Percentiles rank a stretch among this genome's conserved stretches.
These are phyloP conservation scores for Zizania latifolia DNA, from an alignment of 176 grass and related monocot genomes.

Conservation along the genomic window DNA sequence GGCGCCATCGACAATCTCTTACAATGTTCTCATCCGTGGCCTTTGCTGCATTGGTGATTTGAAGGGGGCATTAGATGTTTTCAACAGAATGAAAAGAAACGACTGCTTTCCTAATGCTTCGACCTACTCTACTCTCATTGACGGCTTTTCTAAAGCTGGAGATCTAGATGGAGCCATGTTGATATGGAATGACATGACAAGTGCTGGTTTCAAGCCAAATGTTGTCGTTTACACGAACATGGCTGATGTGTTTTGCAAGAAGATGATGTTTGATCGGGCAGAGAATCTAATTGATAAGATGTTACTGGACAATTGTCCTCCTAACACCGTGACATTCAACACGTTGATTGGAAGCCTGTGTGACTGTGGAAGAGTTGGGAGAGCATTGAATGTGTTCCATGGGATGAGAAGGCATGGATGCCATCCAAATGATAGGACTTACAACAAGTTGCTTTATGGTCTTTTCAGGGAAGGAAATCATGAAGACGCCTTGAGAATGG, in stretches of 20 bases:
- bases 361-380: slow-evolving; percentile 40
- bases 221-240: slow-evolving; percentile 79
- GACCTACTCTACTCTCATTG: slow-evolving; percentile 66
- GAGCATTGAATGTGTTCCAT: slow-evolving; percentile 47
- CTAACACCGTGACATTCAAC: slow-evolving; percentile 75
- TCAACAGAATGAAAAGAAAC: slow-evolving; percentile 50
- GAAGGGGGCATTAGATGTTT: slow-evolving; percentile 37
- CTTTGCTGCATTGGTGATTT: slow-evolving; percentile 47
- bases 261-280: slow-evolving; percentile 70
- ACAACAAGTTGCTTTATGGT: slow-evolving; percentile 69
- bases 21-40: slow-evolving; percentile 74
- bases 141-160: slow-evolving; percentile 66
- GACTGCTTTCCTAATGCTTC: slow-evolving; percentile 43
- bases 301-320: slow-evolving; percentile 52
- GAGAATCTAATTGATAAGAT: slow-evolving; percentile 61
- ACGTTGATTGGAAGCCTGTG: slow-evolving; percentile 68
- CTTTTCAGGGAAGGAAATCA: slow-evolving; percentile 55
- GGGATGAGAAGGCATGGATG: slow-evolving; percentile 62
- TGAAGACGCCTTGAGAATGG: slow-evolving; percentile 39
- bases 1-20: slow-evolving; percentile 46
- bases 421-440: slow-evolving; percentile 52
- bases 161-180: slow-evolving; percentile 57
- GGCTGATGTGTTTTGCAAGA: slow-evolving; percentile 66
- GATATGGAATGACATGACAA: slow-evolving; percentile 65
- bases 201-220: slow-evolving; percentile 65